Conservation (phyloP, 75 land plant species). For the Larix kaempferi region DNA sequence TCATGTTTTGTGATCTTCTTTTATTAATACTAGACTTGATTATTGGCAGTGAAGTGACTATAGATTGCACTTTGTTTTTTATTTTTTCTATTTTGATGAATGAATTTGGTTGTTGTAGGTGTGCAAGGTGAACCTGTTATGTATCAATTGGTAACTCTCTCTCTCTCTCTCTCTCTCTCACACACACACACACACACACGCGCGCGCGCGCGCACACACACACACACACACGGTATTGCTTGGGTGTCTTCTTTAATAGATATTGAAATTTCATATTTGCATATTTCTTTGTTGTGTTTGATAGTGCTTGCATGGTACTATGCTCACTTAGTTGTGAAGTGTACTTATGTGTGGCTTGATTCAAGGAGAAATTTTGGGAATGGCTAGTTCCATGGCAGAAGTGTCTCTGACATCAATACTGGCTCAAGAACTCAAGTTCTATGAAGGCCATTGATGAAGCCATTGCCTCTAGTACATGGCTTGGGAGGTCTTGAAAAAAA, state of each 20-base stretch:
- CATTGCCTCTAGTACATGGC: conserved; percentile 10
- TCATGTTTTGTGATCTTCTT: no score
- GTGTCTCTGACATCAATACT: not conserved
- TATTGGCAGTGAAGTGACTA: no score
- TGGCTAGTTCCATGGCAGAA: conserved; percentile 9
- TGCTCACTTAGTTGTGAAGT: conserved; percentile 21
- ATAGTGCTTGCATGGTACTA: conserved; percentile 30
- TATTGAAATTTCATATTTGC: not conserved
- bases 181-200: no score
- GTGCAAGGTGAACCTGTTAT: conserved; percentile 20
- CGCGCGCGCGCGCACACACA: no score
- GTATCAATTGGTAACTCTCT: conserved; percentile 21
- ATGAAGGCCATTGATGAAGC: not conserved
- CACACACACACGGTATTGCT: not conserved
- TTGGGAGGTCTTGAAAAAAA: no score
- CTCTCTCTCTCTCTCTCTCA: no score
- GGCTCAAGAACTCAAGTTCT: not conserved
- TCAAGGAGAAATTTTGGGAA: not conserved
- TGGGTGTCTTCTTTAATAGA: not conserved
- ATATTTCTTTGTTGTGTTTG: not conserved
- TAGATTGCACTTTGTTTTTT: no score
- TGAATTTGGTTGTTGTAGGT: conserved; percentile 8
- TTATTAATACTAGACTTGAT: no score
- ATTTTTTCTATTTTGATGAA: no score
- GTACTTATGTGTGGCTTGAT: conserved; percentile 23